Evolutionary conservation across 306 rosid species (phyloP), one percentile per base, ranked within the genome.

Genomic region (Echinosophora koreensis): DNA sequence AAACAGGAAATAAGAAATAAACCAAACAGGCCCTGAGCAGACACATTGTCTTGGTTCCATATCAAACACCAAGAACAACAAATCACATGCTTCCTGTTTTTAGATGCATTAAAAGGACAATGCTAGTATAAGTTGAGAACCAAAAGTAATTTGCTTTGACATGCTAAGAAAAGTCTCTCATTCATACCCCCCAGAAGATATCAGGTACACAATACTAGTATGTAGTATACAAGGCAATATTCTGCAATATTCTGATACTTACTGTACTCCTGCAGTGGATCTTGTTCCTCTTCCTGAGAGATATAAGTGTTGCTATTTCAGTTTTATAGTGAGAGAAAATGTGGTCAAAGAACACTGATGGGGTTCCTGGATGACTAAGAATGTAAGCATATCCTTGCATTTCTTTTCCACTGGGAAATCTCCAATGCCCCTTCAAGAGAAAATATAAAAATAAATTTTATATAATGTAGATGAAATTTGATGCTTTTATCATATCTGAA

Each of bases 381-480:
- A 74, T 90, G 90, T 93, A 93, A 55, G 97, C 93, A 80, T 93
- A 93, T 82, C 98, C 98, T 86, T 87, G 91, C 92, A 93, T 93
- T 86, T 93, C 97, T 73, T 89, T 89, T 61, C 86, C 86, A 18
- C 84, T 6, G 1, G 98, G 98, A 87, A 93, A 93, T 78, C 97
- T 91, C 98, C 98, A 93, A 81, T 93, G 98, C 84, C 97, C 98
- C 98, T 93, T 79, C 65, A 81, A 71, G 61, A 80, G 56, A 51
- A 77, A 50, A 74, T 5, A 56, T 13, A 57, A 77, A 32, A 17
- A 38, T 61, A 32, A 54, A 22, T 22, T 11, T 15, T 14, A 15
- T 35, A 51, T 35, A 6, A 41, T 18, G 13, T 28, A 17, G 22
- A 50, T 44, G 51, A 38, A 10, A 55, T 8, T 52, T 30, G 10